A percentile compares a stretch with the other conserved stretches of the same genome.
Evolutionary conservation across 352 stramenopile genomes (phyloP).

Genomic region (Globisporangium nodosum): DNA sequence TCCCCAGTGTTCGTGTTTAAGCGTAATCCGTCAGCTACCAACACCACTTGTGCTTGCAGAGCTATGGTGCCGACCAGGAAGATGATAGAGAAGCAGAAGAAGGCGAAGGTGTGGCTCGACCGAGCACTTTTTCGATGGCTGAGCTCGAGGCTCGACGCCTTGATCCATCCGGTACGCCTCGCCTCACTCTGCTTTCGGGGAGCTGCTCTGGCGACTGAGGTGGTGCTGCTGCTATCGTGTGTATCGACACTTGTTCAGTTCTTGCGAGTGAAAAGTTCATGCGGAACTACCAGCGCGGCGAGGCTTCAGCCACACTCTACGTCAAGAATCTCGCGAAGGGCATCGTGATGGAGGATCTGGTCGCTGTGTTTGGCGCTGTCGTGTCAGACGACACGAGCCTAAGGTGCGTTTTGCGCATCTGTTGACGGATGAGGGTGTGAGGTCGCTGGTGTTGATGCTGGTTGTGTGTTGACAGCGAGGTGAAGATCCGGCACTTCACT

Average conservation of each 20-base stretch:
- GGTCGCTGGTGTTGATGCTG: background rate
- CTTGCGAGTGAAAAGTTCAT: slow-evolving; percentile 50
- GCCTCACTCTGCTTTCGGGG: background rate
- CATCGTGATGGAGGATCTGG: slow-evolving; percentile 37
- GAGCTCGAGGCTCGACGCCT: slow-evolving; percentile 9
- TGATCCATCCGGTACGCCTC: slow-evolving; percentile 7
- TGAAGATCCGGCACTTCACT: slow-evolving; percentile 69
- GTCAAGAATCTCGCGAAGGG: slow-evolving; percentile 76
- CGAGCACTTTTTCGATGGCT: background rate
- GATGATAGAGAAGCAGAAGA: background rate
- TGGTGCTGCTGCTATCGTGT: background rate
- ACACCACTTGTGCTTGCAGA: background rate
- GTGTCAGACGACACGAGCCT: slow-evolving; percentile 16
- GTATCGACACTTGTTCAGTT: slow-evolving; percentile 7
- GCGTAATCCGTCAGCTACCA: background rate
- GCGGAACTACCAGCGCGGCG: slow-evolving; percentile 58
- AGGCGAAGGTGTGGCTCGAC: background rate
- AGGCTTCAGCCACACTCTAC: slow-evolving; percentile 57
- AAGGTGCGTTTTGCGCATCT: slow-evolving; percentile 23
- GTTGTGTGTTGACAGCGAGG: slow-evolving; percentile 18
- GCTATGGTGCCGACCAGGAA: background rate
- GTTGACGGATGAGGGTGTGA: background rate
- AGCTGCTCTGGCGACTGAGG: background rate
- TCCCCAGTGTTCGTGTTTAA: background rate
- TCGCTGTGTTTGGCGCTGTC: slow-evolving; percentile 41